Base-by-base conservation (phyloP, 176 grass and related monocot species). In the Avena insularis region DNA sequence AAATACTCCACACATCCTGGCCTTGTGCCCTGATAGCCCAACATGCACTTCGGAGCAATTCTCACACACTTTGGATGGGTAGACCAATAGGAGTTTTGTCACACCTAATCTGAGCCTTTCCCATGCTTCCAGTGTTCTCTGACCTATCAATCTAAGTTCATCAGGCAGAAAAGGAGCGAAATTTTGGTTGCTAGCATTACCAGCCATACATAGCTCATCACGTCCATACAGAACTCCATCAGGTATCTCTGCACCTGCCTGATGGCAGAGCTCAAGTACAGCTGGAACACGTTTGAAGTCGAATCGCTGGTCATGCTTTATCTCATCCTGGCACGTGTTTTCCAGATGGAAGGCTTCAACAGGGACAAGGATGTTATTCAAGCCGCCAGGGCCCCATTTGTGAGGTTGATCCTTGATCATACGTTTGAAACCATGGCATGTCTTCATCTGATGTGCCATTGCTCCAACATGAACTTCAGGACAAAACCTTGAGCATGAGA, bases 1-100 rank as follows among this genome's bases (percentile, higher is more conserved):
- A 33, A 95, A 98, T 31, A 98, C 87, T 43, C 96, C 96, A 87
- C 93, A 98, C 84, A 91, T 92, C 64, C 92, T 92, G 36, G 91
- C 93, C 87, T 90, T 98, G 75, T 98, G 93, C 62, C 92, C 93
- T 68, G 92, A 91, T 59, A 87, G 82, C 48, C 93, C 93, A 60
- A 98, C 72, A 49, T 98, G 93, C 67, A 98, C 88, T 90, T 98
- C 96, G 33, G 90, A 94, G 80, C 93, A 98, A 62, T 92, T 36
- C 77, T 91, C 54, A 61, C 96, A 98, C 27, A 94, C 93, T 84
- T 98, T 98, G 40, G 90, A 89, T 77, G 93, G 93, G 81, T 98
- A 98, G 9, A 94, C 96, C 48, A 98, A 54, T 21, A 98, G 83
- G 55, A 98, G 90, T 88, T 92, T 95, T 47, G 84, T 84, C 57